Evolutionary conservation across 202 grass and related monocot species (phyloP).

Genomic region (Alloteropsis angusta): DNA sequence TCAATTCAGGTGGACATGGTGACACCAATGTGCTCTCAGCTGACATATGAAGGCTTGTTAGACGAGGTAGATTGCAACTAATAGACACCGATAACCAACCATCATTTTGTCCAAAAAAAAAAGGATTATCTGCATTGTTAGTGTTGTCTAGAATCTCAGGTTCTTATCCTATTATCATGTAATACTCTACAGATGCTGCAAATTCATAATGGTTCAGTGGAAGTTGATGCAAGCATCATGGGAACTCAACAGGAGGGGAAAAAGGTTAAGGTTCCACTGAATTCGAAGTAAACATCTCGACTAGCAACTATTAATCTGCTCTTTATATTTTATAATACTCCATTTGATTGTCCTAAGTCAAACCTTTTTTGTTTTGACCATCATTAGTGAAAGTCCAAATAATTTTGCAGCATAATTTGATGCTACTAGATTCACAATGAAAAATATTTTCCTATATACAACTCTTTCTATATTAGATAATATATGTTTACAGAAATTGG

Average conservation of each 20-base stretch:
- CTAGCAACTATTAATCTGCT: neutral
- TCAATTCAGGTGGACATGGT: constrained; percentile 86
- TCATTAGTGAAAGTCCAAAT: too few species aligned
- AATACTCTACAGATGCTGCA: constrained; percentile 66
- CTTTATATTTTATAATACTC: neutral
- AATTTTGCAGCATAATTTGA: too few species aligned
- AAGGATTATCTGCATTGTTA: constrained; percentile 4
- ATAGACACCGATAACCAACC: neutral
- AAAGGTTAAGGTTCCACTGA: constrained; percentile 85
- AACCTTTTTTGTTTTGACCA: neutral
- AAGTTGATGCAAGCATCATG: constrained; percentile 81
- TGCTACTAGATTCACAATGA: too few species aligned
- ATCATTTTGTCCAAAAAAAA: too few species aligned
- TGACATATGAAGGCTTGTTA: constrained; percentile 96
- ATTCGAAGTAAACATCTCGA: constrained; percentile 61
- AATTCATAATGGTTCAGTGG: constrained; percentile 81
- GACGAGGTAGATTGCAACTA: constrained; percentile 60
- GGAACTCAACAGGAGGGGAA: constrained; percentile 67
- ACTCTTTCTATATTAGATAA: too few species aligned
- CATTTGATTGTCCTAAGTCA: neutral
- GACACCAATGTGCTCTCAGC: constrained; percentile 93
- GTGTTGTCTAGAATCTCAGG: neutral
- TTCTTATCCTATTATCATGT: neutral
- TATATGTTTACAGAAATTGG: too few species aligned
- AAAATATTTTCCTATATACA: too few species aligned